A percentile compares a stretch with the other conserved stretches of the same genome.
Conservation (phyloP, 257 asterid genomes). For the Solanum stenotomum region DNA sequence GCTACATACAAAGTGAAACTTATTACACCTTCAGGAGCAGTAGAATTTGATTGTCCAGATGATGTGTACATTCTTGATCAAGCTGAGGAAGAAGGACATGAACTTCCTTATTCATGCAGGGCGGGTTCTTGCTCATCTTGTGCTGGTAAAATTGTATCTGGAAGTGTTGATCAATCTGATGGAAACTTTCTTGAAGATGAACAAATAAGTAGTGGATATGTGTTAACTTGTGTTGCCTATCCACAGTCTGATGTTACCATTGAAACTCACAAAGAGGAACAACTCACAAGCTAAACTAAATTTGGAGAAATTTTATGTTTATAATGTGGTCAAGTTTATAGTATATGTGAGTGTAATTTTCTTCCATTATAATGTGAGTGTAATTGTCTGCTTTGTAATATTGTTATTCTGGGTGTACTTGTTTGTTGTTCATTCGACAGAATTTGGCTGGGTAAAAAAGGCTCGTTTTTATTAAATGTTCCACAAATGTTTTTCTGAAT, state of each 20-base stretch:
- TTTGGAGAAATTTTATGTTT: background rate
- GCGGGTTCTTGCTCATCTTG: slow-evolving; percentile 87
- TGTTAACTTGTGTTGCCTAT: slow-evolving; percentile 62
- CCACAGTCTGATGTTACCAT: slow-evolving; percentile 48
- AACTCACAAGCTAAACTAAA: slow-evolving; percentile 12
- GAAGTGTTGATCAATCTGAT: slow-evolving; percentile 68
- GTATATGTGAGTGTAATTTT: background rate
- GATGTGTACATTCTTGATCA: slow-evolving; percentile 53
- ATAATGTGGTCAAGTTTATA: background rate
- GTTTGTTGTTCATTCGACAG: background rate
- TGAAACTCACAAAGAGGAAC: slow-evolving; percentile 75
- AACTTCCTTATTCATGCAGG: slow-evolving; percentile 75
- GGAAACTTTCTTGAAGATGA: slow-evolving; percentile 69
- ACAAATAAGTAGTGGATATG: slow-evolving; percentile 41
- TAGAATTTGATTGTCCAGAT: slow-evolving; percentile 27
- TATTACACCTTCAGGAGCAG: slow-evolving; percentile 40
- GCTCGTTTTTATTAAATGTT: background rate
- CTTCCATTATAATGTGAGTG: background rate
- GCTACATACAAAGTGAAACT: slow-evolving; percentile 63
- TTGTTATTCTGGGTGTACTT: background rate
- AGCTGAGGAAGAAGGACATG: slow-evolving; percentile 63
- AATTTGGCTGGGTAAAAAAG: background rate
- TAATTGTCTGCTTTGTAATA: background rate
- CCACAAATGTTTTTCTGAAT: background rate
- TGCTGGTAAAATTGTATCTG: slow-evolving; percentile 49